Percentiles rank a stretch among this genome's conserved stretches.
Conservation (phyloP, 768 basidiomycete genomes). For the Stropharia rugosoannulata region DNA sequence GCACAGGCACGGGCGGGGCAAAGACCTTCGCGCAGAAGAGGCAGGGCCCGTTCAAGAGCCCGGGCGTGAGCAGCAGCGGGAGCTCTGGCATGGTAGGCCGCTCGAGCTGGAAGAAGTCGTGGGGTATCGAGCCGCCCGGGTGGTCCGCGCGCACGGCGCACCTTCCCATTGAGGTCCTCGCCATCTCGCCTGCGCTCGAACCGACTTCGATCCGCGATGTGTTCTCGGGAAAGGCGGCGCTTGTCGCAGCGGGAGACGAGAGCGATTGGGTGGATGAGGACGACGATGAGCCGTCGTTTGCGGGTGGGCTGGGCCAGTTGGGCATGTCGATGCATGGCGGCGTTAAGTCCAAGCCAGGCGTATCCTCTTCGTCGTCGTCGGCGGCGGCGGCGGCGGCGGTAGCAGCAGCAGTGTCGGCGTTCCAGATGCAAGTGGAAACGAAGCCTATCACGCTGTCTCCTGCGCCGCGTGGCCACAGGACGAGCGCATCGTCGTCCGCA, state of each 20-base stretch:
- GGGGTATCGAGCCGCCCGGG: constrained; percentile 85
- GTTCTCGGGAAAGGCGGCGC: constrained; percentile 65
- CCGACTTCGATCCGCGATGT: constrained; percentile 68
- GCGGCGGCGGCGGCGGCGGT: not conserved
- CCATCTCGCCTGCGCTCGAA: constrained; percentile 58
- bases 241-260: constrained; percentile 58
- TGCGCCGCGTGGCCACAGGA: constrained; percentile 46
- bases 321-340: constrained; percentile 22
- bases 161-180: constrained; percentile 74
- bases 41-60: constrained; percentile 67
- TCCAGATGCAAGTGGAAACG: constrained; percentile 29
- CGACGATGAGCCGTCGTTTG: constrained; percentile 71
- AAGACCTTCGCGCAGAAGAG: constrained; percentile 85
- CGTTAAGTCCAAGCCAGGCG: constrained; percentile 20
- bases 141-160: constrained; percentile 73
- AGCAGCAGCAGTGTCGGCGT: constrained; percentile 1
- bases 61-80: constrained; percentile 26
- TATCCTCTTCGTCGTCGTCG: constrained; percentile 17
- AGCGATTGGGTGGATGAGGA: constrained; percentile 91
- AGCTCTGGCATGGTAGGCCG: constrained; percentile 50
- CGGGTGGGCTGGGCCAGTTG: constrained; percentile 77
- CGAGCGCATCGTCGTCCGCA: constrained; percentile 12
- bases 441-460: constrained; percentile 48
- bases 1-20: constrained; percentile 26
- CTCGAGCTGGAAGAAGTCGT: constrained; percentile 87